A percentile compares a stretch with the other conserved stretches of the same genome.
Conservation (phyloP, 164 flowering plant genomes). For the Chimonanthus praecox region DNA sequence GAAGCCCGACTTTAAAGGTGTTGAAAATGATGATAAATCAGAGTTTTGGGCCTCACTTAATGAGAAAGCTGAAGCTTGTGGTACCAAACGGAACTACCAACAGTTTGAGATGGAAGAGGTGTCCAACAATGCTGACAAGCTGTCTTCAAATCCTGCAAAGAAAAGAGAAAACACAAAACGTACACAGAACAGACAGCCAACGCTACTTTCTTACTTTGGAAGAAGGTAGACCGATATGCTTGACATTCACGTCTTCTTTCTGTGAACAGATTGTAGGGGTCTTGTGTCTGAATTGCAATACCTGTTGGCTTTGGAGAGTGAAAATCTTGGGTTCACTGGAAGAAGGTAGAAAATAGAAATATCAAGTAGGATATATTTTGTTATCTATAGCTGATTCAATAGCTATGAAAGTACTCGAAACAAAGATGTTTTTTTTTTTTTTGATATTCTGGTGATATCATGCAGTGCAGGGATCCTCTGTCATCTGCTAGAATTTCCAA, state of each 20-base stretch:
- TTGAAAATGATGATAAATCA: constrained; percentile 11
- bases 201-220: constrained; percentile 51
- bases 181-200: constrained; percentile 44
- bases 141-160: constrained; percentile 18
- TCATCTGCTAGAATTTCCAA: no score
- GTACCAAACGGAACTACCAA: constrained; percentile 34
- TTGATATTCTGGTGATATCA: no score
- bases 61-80: constrained; percentile 17
- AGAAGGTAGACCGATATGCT: constrained; percentile 22
- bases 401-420: no score
- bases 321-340: no score
- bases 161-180: constrained; percentile 32
- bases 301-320: no score
- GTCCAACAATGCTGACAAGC: constrained; percentile 7
- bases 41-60: not conserved
- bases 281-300: no score
- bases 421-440: no score
- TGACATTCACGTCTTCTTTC: not conserved
- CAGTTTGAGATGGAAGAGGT: constrained; percentile 26
- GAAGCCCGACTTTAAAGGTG: constrained; percentile 8
- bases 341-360: no score
- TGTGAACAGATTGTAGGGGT: no score
- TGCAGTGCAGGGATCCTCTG: no score
- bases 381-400: no score
- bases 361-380: no score